Percentiles rank a stretch among this genome's conserved stretches.
Conservation (phyloP, 768 basidiomycete species). For the Russula earlei region DNA sequence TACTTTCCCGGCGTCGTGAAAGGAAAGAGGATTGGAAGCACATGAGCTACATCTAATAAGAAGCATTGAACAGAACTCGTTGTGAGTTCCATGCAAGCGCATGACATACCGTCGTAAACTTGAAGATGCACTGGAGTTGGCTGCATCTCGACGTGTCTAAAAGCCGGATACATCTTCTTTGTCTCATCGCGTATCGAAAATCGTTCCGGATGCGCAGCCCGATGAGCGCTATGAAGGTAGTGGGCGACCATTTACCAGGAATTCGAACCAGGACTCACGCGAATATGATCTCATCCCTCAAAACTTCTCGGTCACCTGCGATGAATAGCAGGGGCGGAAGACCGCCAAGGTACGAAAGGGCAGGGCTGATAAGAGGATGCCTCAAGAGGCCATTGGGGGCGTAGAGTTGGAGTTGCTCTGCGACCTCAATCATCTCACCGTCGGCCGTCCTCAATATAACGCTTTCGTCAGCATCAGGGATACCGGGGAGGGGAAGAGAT, state of each 20-base stretch:
- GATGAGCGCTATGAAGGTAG: constrained; percentile 57
- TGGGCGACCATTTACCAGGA: background rate
- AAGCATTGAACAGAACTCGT: constrained; percentile 9
- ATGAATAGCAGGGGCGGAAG: constrained; percentile 80
- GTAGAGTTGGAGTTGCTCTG: constrained; percentile 79
- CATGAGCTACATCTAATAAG: constrained; percentile 56
- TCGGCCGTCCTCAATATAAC: constrained; percentile 35
- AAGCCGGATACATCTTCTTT: constrained; percentile 44
- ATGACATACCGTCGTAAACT: constrained; percentile 71
- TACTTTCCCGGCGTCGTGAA: constrained; percentile 74
- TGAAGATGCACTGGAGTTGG: constrained; percentile 85
- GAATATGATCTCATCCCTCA: constrained; percentile 89
- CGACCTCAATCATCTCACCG: constrained; percentile 47
- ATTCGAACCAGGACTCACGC: constrained; percentile 38
- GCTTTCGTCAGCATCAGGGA: constrained; percentile 32
- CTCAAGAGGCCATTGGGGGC: constrained; percentile 64
- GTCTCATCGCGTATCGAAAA: constrained; percentile 43
- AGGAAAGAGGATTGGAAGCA: constrained; percentile 63
- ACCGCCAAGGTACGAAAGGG: constrained; percentile 77
- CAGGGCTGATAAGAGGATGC: constrained; percentile 81
- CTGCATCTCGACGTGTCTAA: constrained; percentile 45
- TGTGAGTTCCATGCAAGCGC: background rate
- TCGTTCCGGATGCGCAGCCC: constrained; percentile 73
- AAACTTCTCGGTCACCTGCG: constrained; percentile 82
- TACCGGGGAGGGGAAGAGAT: constrained; percentile 26